phyloP scores from a whole-genome alignment of 495 filamentous ascomycete species.

The Jackrogersella minutella region DNA sequence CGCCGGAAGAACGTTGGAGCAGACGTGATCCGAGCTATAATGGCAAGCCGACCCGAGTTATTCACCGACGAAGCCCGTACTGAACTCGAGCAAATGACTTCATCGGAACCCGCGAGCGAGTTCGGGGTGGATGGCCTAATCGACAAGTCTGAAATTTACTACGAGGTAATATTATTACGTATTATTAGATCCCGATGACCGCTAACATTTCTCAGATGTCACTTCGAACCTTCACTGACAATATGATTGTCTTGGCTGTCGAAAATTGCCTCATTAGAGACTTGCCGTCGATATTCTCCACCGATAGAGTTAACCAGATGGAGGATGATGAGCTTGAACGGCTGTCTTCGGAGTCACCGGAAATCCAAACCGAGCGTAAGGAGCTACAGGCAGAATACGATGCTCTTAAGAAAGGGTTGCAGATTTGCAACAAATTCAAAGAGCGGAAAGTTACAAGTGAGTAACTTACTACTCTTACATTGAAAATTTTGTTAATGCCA shows the following conservation, averaged over 20 bases:
- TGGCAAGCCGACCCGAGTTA: slow-evolving; percentile 17
- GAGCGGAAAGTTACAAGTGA: slow-evolving; percentile 8
- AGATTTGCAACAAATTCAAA: slow-evolving; percentile 38
- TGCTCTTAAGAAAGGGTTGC: slow-evolving; percentile 37
- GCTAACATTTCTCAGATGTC: slow-evolving; percentile 39
- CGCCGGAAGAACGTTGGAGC: slow-evolving; percentile 1
- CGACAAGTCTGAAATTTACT: slow-evolving; percentile 49
- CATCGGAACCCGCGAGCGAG: slow-evolving; percentile 18
- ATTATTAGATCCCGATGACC: not conserved
- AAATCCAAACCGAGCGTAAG: slow-evolving; percentile 25
- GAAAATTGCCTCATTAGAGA: slow-evolving; percentile 43
- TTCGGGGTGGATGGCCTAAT: slow-evolving; percentile 45
- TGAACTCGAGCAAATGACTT: not conserved
- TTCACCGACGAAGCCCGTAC: slow-evolving; percentile 13
- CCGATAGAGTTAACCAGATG: slow-evolving; percentile 26
- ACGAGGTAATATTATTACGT: slow-evolving; percentile 36
- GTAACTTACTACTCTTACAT: not conserved
- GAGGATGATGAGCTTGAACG: slow-evolving; percentile 28
- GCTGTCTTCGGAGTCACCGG: slow-evolving; percentile 35
- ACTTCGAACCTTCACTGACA: slow-evolving; percentile 47
- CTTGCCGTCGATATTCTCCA: slow-evolving; percentile 34
- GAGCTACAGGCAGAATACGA: slow-evolving; percentile 28
- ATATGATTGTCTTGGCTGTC: slow-evolving; percentile 46
- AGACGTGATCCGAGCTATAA: slow-evolving; percentile 27
- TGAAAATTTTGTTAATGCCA: not conserved